Evolutionary conservation across 129 eudicot genomes (phyloP), one percentile per base, ranked within the genome.

Genomic region (Chrysanthemum seticuspe): DNA sequence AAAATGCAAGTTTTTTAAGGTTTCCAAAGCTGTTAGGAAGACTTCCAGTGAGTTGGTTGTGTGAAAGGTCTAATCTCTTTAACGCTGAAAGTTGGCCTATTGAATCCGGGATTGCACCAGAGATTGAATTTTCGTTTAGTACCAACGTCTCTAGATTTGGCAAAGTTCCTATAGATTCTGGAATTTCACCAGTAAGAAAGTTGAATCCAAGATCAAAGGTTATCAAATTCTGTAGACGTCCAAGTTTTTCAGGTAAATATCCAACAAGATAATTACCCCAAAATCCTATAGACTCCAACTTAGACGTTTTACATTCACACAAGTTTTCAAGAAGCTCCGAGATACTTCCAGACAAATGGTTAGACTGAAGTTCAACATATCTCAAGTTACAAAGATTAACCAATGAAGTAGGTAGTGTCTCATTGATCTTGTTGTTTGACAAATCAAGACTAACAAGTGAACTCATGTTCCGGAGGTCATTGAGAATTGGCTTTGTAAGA

Each of bases 21-120:
- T 73, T 50, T 7, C 86, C 89, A 4, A 82, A 10, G 64, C 84
- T 72, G 31, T 60, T 45, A 19, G 88, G 85, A 9, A 84, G 51
- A 52, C 73, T 84, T 59, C 85, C 83, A 19, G 52, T 77, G 23
- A 80, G 10, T 4, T 58, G 16, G 76, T 81, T 85, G 58, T 25
- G 31, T 13, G 69, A 67, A 29, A 77, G 57, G 8, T 61, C 74
- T 15, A 84, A 64, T 27, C 12, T 4, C 45, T 64, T 13, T 13
- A 84, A 71, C 2, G 85, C 77, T 7, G 62, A 5, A 15, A 77
- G 44, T 34, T 31, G 69, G 49, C 88, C 85, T 0, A 80, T 13
- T 62, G 86, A 58, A 44, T 71, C 60, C 4, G 85, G 85, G 11
- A 83, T 51, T 0, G 58, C 27, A 12, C 81, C 78, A 60, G 78